A percentile compares a stretch with the other conserved stretches of the same genome.
Evolutionary conservation across 352 stramenopile species (phyloP).

Genomic region (Globisporangium splendens): DNA sequence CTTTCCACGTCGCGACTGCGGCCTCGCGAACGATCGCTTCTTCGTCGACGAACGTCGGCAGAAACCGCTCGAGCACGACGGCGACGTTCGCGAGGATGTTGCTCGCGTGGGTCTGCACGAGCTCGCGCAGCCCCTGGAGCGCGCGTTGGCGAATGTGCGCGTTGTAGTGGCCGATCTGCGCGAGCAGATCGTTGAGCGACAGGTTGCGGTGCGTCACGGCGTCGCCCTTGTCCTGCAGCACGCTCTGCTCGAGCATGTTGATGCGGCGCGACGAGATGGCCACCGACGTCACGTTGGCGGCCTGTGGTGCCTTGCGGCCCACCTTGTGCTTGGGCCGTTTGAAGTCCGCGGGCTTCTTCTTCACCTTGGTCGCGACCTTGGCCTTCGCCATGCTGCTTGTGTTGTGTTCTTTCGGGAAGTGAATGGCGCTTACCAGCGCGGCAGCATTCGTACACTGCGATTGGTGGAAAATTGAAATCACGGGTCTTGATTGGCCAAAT

Average conservation of each 20-base stretch:
- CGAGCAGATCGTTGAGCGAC: slow-evolving; percentile 64
- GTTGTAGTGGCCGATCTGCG: slow-evolving; percentile 77
- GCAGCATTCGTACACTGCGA: background rate
- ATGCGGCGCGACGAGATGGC: slow-evolving; percentile 72
- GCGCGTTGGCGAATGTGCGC: slow-evolving; percentile 71
- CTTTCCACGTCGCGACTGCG: slow-evolving; percentile 63
- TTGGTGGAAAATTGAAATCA: slow-evolving; percentile 1
- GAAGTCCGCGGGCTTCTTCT: slow-evolving; percentile 87
- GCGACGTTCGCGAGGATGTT: slow-evolving; percentile 73
- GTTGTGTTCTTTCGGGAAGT: background rate
- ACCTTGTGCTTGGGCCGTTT: slow-evolving; percentile 88
- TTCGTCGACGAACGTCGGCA: slow-evolving; percentile 71
- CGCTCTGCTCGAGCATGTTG: slow-evolving; percentile 79
- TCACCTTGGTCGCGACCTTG: slow-evolving; percentile 42
- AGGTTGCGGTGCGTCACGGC: slow-evolving; percentile 65
- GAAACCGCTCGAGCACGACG: slow-evolving; percentile 72
- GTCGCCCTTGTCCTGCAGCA: slow-evolving; percentile 65
- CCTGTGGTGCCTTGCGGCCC: slow-evolving; percentile 54
- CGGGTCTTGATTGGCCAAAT: background rate
- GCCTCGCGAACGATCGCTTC: slow-evolving; percentile 77
- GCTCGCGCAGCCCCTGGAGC: slow-evolving; percentile 59
- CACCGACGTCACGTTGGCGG: slow-evolving; percentile 79
- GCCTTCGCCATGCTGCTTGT: slow-evolving; percentile 36
- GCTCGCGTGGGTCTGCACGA: slow-evolving; percentile 40
- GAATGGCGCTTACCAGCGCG: background rate